These are phyloP conservation scores for Fraxinus excelsior DNA, from an alignment of 257 asterid species.

Conservation along the genomic window DNA sequence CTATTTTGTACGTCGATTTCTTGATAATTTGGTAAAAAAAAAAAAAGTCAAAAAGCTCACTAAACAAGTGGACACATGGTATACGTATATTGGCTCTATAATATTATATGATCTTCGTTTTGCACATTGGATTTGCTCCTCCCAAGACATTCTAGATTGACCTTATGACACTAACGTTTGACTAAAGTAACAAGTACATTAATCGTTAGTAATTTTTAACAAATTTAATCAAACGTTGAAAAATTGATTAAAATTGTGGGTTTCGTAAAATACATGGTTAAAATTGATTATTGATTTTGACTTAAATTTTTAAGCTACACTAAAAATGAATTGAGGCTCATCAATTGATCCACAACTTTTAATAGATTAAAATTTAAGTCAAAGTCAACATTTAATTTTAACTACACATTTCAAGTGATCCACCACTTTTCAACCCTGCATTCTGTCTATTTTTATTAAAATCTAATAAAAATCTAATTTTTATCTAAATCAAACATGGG, in stretches of 20 bases:
- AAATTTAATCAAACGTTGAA: too few species aligned
- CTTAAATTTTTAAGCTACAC: too few species aligned
- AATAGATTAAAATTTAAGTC: too few species aligned
- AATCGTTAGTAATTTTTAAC: neutral
- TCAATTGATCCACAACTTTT: too few species aligned
- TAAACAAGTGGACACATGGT: constrained; percentile 38
- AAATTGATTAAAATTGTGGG: neutral
- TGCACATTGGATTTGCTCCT: constrained; percentile 23
- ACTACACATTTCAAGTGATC: too few species aligned
- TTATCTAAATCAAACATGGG: too few species aligned
- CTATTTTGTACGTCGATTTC: neutral
- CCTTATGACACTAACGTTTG: constrained; percentile 12
- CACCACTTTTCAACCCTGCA: too few species aligned
- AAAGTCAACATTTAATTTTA: too few species aligned
- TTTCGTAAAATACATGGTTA: neutral
- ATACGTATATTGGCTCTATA: constrained; percentile 22
- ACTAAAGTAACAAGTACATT: neutral
- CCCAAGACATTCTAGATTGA: constrained; percentile 27
- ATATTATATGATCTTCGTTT: constrained; percentile 36
- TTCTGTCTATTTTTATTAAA: too few species aligned
- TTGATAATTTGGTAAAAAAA: neutral
- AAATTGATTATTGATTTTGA: too few species aligned
- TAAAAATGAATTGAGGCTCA: too few species aligned
- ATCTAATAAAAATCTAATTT: too few species aligned
- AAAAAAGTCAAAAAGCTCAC: constrained; percentile 8